Evolutionary conservation across 2,329 filamentous ascomycete species (phyloP).

Genomic region (Zymoseptoria crescenta): DNA sequence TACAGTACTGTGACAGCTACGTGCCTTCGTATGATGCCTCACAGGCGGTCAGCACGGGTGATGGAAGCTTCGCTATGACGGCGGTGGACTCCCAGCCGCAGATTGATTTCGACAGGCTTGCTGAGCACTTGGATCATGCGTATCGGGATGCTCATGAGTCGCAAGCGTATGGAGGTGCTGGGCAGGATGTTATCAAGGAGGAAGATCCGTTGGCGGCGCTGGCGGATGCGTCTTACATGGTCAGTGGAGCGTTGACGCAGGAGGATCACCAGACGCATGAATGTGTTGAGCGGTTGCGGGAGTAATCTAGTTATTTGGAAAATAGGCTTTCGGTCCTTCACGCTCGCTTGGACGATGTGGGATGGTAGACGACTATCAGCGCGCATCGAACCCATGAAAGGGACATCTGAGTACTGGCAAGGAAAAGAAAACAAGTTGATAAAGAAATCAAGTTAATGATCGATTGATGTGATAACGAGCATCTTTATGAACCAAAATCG

Average conservation of each 20-base stretch:
- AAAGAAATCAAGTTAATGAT: not conserved
- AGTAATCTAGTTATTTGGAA: not conserved
- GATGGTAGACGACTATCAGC: not conserved
- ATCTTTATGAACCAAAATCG: not conserved
- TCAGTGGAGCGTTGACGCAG: not conserved
- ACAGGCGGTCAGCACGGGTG: not conserved
- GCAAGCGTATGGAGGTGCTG: conserved; percentile 13
- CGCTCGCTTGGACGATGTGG: too few species aligned
- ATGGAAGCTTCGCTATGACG: not conserved
- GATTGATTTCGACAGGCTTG: not conserved
- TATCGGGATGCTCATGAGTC: conserved; percentile 4
- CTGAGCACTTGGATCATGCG: conserved; percentile 1
- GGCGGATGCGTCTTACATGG: conserved; percentile 8
- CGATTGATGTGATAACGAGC: not conserved
- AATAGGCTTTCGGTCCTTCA: too few species aligned
- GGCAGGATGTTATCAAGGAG: conserved; percentile 6
- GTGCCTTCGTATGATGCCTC: not conserved
- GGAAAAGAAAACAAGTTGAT: not conserved
- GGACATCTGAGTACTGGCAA: not conserved
- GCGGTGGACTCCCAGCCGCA: not conserved
- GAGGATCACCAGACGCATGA: not conserved
- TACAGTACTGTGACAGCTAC: conserved; percentile 14
- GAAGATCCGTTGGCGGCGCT: conserved; percentile 6
- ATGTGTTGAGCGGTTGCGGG: not conserved
- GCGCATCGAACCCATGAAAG: not conserved